phyloP scores from a whole-genome alignment of 2,329 filamentous ascomycete species.

The Madurella mycetomatis region DNA sequence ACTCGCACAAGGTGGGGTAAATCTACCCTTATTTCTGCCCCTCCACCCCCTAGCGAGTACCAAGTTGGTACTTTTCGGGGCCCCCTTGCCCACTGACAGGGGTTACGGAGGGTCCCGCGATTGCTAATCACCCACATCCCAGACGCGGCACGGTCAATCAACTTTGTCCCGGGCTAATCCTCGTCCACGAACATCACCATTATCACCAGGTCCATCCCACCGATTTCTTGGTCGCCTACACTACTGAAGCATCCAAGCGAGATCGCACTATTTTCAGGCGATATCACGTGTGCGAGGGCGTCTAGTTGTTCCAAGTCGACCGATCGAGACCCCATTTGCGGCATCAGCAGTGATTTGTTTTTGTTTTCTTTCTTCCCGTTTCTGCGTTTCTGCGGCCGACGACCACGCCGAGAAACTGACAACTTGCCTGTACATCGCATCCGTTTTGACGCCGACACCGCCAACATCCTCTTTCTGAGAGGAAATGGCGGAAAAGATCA shows the following conservation, averaged over 20 bases:
- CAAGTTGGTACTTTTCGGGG: neutral
- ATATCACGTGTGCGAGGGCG: neutral
- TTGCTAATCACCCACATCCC: constrained; percentile 8
- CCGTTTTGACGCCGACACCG: constrained; percentile 1
- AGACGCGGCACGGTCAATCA: neutral
- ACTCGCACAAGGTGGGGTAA: too few relatives aligned
- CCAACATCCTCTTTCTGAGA: constrained; percentile 17
- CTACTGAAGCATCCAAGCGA: neutral
- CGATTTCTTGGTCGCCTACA: neutral
- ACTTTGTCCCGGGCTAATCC: constrained; percentile 6
- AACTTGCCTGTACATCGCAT: constrained; percentile 2
- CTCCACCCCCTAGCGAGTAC: too few relatives aligned
- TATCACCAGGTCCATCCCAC: neutral
- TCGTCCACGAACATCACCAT: constrained; percentile 10
- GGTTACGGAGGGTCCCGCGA: constrained; percentile 1
- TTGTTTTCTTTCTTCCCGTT: constrained; percentile 22
- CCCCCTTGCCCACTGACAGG: neutral
- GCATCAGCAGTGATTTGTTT: constrained; percentile 1
- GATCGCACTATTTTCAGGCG: neutral
- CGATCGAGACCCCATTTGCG: neutral
- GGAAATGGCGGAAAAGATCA: constrained; percentile 36
- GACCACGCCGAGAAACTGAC: constrained; percentile 5
- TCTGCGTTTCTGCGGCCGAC: constrained; percentile 15
- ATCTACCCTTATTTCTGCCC: too few relatives aligned
- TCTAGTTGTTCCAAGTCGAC: neutral